These are phyloP conservation scores for Ogataea salicorniae DNA, from an alignment of 805 yeast species.

Conservation along the genomic window DNA sequence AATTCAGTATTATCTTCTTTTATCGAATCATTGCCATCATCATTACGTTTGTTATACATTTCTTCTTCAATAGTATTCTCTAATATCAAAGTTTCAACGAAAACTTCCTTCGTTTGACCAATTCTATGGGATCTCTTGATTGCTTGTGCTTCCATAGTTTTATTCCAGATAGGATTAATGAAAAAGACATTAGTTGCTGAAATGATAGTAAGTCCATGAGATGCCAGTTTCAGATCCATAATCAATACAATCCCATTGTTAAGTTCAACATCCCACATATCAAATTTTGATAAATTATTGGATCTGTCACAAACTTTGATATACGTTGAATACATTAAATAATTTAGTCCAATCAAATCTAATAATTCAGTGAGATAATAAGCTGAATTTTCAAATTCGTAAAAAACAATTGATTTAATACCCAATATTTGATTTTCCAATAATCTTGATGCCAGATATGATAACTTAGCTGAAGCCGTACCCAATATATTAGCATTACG, in stretches of 20 bases:
- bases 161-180: conserved; percentile 68
- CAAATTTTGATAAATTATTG: conserved; percentile 46
- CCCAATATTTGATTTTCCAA: conserved; percentile 44
- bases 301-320: conserved; percentile 47
- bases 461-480: conserved; percentile 57
- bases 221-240: conserved; percentile 63
- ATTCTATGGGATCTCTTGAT: conserved; percentile 74
- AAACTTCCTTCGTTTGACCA: conserved; percentile 60
- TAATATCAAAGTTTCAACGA: conserved; percentile 63
- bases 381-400: conserved; percentile 68
- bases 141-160: conserved; percentile 69
- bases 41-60: conserved; percentile 41
- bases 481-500: conserved; percentile 45
- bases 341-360: conserved; percentile 56
- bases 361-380: conserved; percentile 60
- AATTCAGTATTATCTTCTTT: conserved; percentile 31
- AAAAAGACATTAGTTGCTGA: conserved; percentile 67
- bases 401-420: conserved; percentile 57
- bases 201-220: conserved; percentile 65
- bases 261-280: conserved; percentile 36
- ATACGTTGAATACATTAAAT: conserved; percentile 60
- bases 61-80: conserved; percentile 64
- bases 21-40: conserved; percentile 9
- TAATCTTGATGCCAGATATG: conserved; percentile 51
- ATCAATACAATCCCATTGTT: conserved; percentile 49